Evolutionary conservation across 805 yeast species (phyloP).

Genomic region (Scheffersomyces amazonensis): DNA sequence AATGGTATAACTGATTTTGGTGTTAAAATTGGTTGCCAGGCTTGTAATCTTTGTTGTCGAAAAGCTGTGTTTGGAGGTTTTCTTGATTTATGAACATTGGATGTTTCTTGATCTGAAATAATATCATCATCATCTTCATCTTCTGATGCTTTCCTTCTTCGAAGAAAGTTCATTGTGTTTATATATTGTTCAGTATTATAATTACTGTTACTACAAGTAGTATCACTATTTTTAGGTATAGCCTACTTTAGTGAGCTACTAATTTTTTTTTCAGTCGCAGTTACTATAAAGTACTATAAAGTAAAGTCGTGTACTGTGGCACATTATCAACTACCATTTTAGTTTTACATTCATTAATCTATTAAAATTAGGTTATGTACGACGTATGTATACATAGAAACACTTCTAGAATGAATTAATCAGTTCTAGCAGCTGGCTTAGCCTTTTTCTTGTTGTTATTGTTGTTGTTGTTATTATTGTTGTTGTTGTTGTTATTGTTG

Average conservation of each 20-base stretch:
- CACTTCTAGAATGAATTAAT: not conserved
- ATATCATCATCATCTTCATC: slow-evolving; percentile 15
- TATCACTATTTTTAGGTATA: no score
- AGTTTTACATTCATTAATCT: not conserved
- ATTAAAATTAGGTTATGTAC: not conserved
- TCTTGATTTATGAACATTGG: slow-evolving; percentile 29
- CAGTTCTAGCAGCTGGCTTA: not conserved
- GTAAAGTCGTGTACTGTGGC: no score
- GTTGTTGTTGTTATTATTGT: not conserved
- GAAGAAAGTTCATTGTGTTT: slow-evolving; percentile 31
- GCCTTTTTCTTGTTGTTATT: not conserved
- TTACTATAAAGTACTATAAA: no score
- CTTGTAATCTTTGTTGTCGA: slow-evolving; percentile 68
- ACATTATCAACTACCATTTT: no score
- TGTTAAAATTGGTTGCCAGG: slow-evolving; percentile 85
- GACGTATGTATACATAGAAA: not conserved
- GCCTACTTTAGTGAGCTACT: no score
- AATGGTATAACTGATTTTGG: slow-evolving; percentile 90
- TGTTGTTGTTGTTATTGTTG: not conserved
- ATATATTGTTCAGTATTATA: not conserved
- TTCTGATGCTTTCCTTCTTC: slow-evolving; percentile 26
- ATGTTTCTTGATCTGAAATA: not conserved
- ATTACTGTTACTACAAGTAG: not conserved
- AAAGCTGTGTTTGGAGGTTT: slow-evolving; percentile 68
- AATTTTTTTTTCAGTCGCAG: no score